Evolutionary conservation across 495 filamentous ascomycete genomes (phyloP).

Genomic region (Neurospora sp.): DNA sequence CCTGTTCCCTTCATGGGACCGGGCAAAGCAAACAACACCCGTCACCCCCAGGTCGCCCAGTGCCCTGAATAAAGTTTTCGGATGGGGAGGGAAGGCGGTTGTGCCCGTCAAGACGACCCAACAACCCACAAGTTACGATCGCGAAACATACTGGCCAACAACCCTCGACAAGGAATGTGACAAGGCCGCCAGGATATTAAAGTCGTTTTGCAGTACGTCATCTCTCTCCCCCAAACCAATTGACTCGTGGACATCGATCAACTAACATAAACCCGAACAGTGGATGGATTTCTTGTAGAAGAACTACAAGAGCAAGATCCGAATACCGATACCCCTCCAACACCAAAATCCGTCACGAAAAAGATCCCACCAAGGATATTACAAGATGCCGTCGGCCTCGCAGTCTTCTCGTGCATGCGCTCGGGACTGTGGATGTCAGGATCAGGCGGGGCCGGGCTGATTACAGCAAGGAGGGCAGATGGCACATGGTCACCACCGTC

Average conservation of each 20-base stretch:
- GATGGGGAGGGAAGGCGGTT: slow-evolving; percentile 36
- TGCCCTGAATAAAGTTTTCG: slow-evolving; percentile 33
- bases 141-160: slow-evolving; percentile 72
- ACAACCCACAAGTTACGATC: slow-evolving; percentile 39
- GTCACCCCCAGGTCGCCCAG: slow-evolving; percentile 14
- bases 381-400: slow-evolving; percentile 73
- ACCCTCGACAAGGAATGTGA: slow-evolving; percentile 75
- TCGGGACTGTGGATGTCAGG: slow-evolving; percentile 86
- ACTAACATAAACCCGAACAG: slow-evolving; percentile 10
- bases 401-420: slow-evolving; percentile 89
- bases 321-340: slow-evolving; percentile 20
- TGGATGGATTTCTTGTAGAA: slow-evolving; percentile 36
- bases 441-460: slow-evolving; percentile 73
- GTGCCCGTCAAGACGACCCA: slow-evolving; percentile 26
- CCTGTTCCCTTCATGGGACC: slow-evolving; percentile 41
- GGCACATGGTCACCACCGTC: slow-evolving; percentile 85
- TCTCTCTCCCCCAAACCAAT: background rate
- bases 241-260: background rate
- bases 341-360: slow-evolving; percentile 49
- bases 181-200: slow-evolving; percentile 75
- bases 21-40: slow-evolving; percentile 23
- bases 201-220: slow-evolving; percentile 63
- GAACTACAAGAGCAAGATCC: slow-evolving; percentile 14
- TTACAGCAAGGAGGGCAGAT: slow-evolving; percentile 68
- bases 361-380: slow-evolving; percentile 80